These are phyloP conservation scores for Acacia acuminata DNA, from an alignment of 306 rosid species.

Conservation along the genomic window DNA sequence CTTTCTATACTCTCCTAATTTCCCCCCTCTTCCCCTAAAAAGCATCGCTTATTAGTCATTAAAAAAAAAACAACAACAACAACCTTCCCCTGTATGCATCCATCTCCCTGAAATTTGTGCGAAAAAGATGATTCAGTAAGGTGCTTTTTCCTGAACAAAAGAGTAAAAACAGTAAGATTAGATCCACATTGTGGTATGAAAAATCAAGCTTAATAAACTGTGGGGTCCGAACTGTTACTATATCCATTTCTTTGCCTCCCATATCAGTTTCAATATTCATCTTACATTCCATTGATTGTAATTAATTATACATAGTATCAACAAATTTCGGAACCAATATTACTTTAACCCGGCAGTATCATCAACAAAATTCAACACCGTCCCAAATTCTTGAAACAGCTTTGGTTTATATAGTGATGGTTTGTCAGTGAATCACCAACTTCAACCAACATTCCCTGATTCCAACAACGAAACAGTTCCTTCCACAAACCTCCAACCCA, in stretches of 20 bases:
- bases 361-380: conserved; percentile 27
- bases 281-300: no score
- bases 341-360: conserved; percentile 9
- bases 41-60: not conserved
- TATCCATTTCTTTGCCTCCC: not conserved
- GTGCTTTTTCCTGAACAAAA: conserved; percentile 85
- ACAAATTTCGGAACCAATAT: not conserved
- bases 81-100: conserved; percentile 93
- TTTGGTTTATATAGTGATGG: not conserved
- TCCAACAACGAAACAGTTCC: not conserved
- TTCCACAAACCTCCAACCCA: not conserved
- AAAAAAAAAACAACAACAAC: not conserved
- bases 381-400: not conserved
- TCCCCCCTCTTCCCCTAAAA: not conserved
- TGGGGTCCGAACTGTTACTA: not conserved
- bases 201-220: not conserved
- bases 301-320: not conserved
- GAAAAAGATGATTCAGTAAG: conserved; percentile 81
- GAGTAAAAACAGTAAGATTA: conserved; percentile 8
- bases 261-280: not conserved
- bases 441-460: not conserved
- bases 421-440: not conserved
- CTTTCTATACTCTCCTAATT: not conserved
- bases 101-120: conserved; percentile 86
- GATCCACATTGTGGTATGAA: conserved; percentile 7